Evolutionary conservation across 306 rosid genomes (phyloP), one percentile per base, ranked within the genome.

Genomic region (Prunus mume): DNA sequence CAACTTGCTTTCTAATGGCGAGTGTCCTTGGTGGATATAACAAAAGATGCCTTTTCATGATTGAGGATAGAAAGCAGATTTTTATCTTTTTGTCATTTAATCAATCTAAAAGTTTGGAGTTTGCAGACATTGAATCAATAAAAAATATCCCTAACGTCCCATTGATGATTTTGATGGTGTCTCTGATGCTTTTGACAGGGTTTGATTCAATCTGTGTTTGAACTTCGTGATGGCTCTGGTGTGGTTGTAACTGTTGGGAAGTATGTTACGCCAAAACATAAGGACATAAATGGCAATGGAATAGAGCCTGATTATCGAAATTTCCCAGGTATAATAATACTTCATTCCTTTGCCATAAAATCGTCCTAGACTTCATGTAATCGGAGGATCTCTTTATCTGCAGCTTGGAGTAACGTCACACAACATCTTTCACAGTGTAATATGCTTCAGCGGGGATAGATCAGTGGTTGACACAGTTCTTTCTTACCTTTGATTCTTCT

Each of bases 241-340:
- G 92, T 95, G 68, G 98, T 91, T 71, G 90, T 95, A 72, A 92
- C 98, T 69, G 93, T 95, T 71, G 97, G 97, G 68, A 95, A 95
- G 89, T 95, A 95, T 68, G 97, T 92, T 73, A 95, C 97, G 28
- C 97, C 98, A 67, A 84, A 88, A 65, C 96, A 85, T 76, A 88
- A 83, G 79, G 98, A 95, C 82, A 92, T 95, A 81, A 95, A 92
- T 24, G 98, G 97, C 65, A 86, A 95, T 12, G 98, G 98, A 63
- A 92, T 95, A 78, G 96, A 89, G 66, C 98, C 97, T 6, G 98
- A 95, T 73, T 95, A 83, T 85, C 88, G 58, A 70, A 94, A 85
- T 72, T 86, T 94, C 75, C 97, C 97, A 65, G 97, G 98, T 95
- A 88, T 25, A 62, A 43, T 10, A n/a, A 52, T 24, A 4, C 65